phyloP scores from a whole-genome alignment of 306 rosid species.

The Inga oerstediana region DNA sequence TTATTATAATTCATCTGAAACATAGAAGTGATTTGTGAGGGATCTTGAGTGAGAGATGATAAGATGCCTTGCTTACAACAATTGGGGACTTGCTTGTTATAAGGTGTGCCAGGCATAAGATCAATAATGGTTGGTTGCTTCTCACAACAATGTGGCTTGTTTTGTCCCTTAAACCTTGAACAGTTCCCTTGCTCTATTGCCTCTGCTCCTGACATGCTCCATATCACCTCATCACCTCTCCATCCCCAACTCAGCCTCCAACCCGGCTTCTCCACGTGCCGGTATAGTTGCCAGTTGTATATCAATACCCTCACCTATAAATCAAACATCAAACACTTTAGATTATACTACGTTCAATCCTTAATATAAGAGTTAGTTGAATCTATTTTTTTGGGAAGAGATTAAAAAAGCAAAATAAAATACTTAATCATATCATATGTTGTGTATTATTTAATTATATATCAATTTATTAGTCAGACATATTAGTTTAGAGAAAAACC shows the following conservation, averaged over 20 bases:
- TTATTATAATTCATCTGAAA: constrained; percentile 58
- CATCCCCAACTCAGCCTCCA: constrained; percentile 76
- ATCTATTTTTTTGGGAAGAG: too few species aligned
- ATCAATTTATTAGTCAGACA: too few species aligned
- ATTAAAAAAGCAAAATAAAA: too few species aligned
- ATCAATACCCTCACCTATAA: constrained; percentile 64
- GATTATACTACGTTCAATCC: too few species aligned
- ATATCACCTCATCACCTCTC: constrained; percentile 68
- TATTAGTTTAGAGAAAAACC: too few species aligned
- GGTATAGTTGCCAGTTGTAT: constrained; percentile 61
- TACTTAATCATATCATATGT: too few species aligned
- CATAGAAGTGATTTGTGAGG: constrained; percentile 38
- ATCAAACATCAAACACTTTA: background rate
- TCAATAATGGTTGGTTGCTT: constrained; percentile 60
- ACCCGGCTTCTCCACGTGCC: constrained; percentile 75
- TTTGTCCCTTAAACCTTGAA: constrained; percentile 47
- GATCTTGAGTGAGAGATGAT: constrained; percentile 65
- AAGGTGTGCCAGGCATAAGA: constrained; percentile 66
- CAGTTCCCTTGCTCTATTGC: constrained; percentile 74
- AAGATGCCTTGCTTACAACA: constrained; percentile 76
- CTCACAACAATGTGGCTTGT: constrained; percentile 72
- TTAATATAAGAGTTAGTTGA: too few species aligned
- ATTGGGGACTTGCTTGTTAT: constrained; percentile 52
- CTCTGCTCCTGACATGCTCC: constrained; percentile 84
- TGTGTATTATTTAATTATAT: too few species aligned